Evolutionary conservation across 805 yeast genomes (phyloP), one percentile per base, ranked within the genome.

Genomic region (Wickerhamomyces silvicola): DNA sequence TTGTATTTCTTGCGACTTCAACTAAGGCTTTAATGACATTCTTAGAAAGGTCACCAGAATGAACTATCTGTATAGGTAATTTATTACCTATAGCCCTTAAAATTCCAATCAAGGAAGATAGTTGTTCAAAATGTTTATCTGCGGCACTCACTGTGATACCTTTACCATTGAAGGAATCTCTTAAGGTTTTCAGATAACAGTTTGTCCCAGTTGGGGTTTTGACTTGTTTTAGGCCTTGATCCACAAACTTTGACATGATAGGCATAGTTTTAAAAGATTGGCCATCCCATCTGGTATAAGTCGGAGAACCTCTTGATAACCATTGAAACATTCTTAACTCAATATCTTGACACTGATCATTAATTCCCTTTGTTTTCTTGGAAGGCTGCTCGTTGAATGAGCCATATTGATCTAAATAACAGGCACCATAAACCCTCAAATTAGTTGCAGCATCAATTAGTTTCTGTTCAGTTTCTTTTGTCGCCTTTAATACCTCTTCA

Each of bases 1-100:
- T 26, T 4, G 20, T 11, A 4, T 32, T 24, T 16, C 62, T 50
- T 0, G 72, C 67, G 10, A 57, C 44, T 11, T 56, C 47, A 12
- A 55, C 42, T n/a, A 70, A 38, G 16, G 41, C 43, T 13, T 56
- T 48, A 18, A 59, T 59, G 1, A 57, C 36, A 2, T 47, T 47
- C 10, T 42, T 30, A 2, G 42, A 63, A 56, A 60, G 29, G 28
- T 60, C 59, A 21, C 57, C 61, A 30, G 54, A 54, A 30, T 52
- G 57, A n/a, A 67, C 46, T 6, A 67, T 39, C 48, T 67, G 65
- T 22, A 67, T 59, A 5, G 73, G 73, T 18, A 62, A 42, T 10
- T 30, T 37, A 42, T 64, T 67, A 2, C 56, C 54, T 9, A 48
- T 27, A 11, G 53, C 52, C 21, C 70, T 43, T 10, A 65, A 43